A percentile compares a stretch with the other conserved stretches of the same genome.
Evolutionary conservation across 768 basidiomycete genomes (phyloP).

Genomic region (Gymnopilus junonius): DNA sequence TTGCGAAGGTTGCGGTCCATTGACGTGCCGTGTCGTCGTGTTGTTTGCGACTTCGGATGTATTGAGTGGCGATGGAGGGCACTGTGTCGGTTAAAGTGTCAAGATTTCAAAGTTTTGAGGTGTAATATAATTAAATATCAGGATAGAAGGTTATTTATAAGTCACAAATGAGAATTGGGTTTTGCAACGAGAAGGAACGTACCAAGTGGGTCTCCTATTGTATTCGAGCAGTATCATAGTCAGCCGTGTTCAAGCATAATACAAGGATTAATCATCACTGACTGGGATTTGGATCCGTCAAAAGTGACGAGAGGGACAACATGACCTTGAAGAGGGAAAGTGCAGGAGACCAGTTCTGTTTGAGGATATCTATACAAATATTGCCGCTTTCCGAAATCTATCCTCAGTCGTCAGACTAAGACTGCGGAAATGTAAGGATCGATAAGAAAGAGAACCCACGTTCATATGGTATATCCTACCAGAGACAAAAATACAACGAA

Average conservation of each 20-base stretch:
- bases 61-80: conserved; percentile 74
- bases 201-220: conserved; percentile 75
- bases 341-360: conserved; percentile 94
- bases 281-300: conserved; percentile 96
- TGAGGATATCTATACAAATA: conserved; percentile 90
- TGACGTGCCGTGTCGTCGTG: conserved; percentile 81
- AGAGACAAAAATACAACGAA: not conserved
- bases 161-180: not conserved
- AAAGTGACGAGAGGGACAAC: conserved; percentile 87
- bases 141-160: not conserved
- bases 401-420: not conserved
- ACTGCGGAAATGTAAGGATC: not conserved
- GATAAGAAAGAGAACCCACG: conserved; percentile 32
- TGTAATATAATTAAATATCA: not conserved
- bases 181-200: conserved; percentile 16
- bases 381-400: conserved; percentile 75
- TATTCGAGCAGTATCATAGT: conserved; percentile 2
- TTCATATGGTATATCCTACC: conserved; percentile 90
- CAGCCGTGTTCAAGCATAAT: not conserved
- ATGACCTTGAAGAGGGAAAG: conserved; percentile 94
- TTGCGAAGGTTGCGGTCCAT: conserved; percentile 78
- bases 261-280: conserved; percentile 35
- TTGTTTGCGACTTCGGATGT: conserved; percentile 60
- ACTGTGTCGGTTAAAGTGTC: conserved; percentile 46
- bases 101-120: not conserved